Percentiles rank a stretch among this genome's conserved stretches.
Evolutionary conservation across 805 yeast species (phyloP).

Genomic region (Lachancea nothofagi): DNA sequence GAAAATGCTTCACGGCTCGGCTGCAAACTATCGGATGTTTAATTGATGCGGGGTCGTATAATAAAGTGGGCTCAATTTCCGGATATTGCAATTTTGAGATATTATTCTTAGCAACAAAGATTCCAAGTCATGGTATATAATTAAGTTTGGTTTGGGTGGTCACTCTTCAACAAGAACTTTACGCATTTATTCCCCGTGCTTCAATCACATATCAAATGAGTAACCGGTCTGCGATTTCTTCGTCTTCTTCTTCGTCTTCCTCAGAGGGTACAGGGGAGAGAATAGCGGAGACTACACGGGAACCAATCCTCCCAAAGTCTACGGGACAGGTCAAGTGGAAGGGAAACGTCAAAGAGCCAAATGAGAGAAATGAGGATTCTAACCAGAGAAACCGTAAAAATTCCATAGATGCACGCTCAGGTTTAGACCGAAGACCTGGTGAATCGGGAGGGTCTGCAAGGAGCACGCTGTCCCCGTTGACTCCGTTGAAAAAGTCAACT

Average conservation of each 20-base stretch:
- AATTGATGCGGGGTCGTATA: too few relatives aligned
- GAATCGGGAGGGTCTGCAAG: conserved; percentile 9
- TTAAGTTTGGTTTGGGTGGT: too few relatives aligned
- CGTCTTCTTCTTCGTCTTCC: neutral
- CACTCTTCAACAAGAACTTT: too few relatives aligned
- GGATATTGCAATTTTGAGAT: too few relatives aligned
- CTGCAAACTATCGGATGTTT: too few relatives aligned
- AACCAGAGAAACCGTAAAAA: neutral
- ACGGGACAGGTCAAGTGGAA: conserved; percentile 10
- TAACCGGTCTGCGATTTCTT: too few relatives aligned
- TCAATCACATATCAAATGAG: too few relatives aligned
- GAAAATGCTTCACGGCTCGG: too few relatives aligned
- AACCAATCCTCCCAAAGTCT: neutral
- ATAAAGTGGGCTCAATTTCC: too few relatives aligned
- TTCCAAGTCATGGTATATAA: too few relatives aligned
- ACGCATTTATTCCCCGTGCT: too few relatives aligned
- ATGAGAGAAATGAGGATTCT: neutral
- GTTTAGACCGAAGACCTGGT: neutral
- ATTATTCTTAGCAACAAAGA: too few relatives aligned
- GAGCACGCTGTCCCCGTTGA: conserved; percentile 9
- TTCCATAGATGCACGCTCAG: neutral
- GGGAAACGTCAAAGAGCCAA: conserved; percentile 7
- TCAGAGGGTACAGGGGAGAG: neutral
- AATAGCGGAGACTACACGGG: neutral
- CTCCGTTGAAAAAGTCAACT: conserved; percentile 7